Evolutionary conservation across 1,139 yeast genomes (phyloP).

Genomic region (Geotrichum fermentans): DNA sequence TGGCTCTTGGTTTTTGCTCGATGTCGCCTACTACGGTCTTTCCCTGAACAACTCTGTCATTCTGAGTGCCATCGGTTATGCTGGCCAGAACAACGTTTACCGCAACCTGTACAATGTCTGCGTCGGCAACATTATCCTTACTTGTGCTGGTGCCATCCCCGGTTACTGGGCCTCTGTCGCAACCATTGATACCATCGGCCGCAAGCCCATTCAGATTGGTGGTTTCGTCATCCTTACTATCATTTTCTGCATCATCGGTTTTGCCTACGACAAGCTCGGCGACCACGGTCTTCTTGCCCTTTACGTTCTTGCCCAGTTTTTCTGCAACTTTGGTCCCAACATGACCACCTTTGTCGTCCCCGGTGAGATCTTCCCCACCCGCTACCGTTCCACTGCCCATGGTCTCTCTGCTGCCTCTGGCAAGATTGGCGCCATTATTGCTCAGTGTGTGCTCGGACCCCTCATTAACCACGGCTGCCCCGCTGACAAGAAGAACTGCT

Average conservation of each 20-base stretch:
- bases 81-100: conserved; percentile 64
- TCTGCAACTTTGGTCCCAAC: conserved; percentile 81
- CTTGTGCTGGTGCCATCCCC: conserved; percentile 59
- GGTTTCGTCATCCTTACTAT: conserved; percentile 58
- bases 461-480: conserved; percentile 73
- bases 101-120: conserved; percentile 55
- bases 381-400: conserved; percentile 96
- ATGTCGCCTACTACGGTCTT: conserved; percentile 89
- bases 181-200: conserved; percentile 55
- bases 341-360: conserved; percentile 93
- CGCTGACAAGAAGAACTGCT: conserved; percentile 57
- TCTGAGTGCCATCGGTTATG: conserved; percentile 84
- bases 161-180: conserved; percentile 63
- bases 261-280: conserved; percentile 47
- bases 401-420: conserved; percentile 96
- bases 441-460: conserved; percentile 61
- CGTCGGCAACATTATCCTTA: conserved; percentile 52
- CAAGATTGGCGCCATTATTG: conserved; percentile 94
- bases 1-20: conserved; percentile 93
- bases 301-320: conserved; percentile 60
- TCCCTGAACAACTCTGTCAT: conserved; percentile 75
- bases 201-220: conserved; percentile 55
- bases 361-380: conserved; percentile 95
- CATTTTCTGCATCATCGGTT: conserved; percentile 58
- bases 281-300: conserved; percentile 56